phyloP scores from a whole-genome alignment of 495 filamentous ascomycete species.

The Annulohypoxylon bovei region DNA sequence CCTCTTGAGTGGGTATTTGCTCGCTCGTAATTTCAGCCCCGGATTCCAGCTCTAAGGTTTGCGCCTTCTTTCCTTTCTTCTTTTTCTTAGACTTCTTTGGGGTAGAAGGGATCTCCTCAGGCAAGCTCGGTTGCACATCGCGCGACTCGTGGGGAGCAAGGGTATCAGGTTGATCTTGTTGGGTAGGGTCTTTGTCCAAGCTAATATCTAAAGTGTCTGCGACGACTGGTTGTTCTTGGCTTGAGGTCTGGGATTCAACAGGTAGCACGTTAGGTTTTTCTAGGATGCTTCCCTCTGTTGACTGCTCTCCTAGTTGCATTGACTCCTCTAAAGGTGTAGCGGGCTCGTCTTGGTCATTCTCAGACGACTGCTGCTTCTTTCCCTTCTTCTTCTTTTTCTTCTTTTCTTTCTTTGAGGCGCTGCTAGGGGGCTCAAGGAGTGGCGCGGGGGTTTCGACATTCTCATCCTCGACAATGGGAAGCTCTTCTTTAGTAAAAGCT shows the following conservation, averaged over 20 bases:
- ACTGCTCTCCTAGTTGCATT: conserved; percentile 4
- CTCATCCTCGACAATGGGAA: not conserved
- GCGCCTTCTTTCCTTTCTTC: conserved; percentile 31
- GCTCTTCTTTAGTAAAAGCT: not conserved
- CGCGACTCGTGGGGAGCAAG: conserved; percentile 1
- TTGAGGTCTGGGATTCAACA: conserved; percentile 10
- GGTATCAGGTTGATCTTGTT: not conserved
- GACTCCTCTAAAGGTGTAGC: conserved; percentile 17
- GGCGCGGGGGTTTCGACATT: conserved; percentile 8
- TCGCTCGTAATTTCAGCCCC: conserved; percentile 2
- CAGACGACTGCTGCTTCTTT: conserved; percentile 6
- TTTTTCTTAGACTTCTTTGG: conserved; percentile 43
- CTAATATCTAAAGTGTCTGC: not conserved
- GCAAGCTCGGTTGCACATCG: conserved; percentile 5
- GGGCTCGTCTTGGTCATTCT: conserved; percentile 21
- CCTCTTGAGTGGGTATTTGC: not conserved
- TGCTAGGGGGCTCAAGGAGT: not conserved
- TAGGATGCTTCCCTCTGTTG: conserved; percentile 10
- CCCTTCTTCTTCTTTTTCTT: conserved; percentile 39
- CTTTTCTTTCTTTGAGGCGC: conserved; percentile 29
- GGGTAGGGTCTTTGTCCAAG: not conserved
- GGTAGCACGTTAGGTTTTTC: conserved; percentile 6
- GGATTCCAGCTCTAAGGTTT: conserved; percentile 5
- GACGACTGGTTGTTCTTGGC: conserved; percentile 14
- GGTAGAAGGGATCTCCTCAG: conserved; percentile 22